Evolutionary conservation across 441 rosid genomes (phyloP).

Genomic region (Cnidoscolus chayamansa): DNA sequence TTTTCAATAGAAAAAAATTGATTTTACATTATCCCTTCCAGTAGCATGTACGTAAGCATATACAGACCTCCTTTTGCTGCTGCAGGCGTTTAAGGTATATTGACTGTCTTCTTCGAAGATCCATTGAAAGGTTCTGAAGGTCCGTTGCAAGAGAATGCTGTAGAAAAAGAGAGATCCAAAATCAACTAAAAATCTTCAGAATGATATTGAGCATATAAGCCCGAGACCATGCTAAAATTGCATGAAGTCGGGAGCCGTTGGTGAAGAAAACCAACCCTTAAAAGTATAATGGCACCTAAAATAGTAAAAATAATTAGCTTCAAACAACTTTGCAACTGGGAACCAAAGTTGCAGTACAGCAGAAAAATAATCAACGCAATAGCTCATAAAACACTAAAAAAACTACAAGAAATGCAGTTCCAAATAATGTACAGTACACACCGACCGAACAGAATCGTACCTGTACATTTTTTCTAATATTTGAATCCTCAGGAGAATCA

Average conservation of each 20-base stretch:
- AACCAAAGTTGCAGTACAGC: background rate
- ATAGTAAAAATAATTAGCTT: background rate
- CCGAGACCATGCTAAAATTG: background rate
- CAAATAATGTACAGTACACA: background rate
- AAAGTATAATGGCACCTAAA: background rate
- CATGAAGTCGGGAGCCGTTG: background rate
- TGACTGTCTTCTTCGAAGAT: constrained; percentile 78
- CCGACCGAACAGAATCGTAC: constrained; percentile 27
- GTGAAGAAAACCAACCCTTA: background rate
- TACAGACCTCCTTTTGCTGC: constrained; percentile 64
- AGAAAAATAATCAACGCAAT: too few relatives aligned
- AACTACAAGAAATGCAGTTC: background rate
- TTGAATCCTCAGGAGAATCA: constrained; percentile 73
- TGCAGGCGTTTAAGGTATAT: constrained; percentile 69
- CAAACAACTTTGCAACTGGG: background rate
- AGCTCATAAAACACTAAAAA: background rate
- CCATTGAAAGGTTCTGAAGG: constrained; percentile 75
- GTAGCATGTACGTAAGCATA: background rate
- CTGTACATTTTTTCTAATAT: constrained; percentile 82
- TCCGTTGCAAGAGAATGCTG: constrained; percentile 85
- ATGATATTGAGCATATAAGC: background rate
- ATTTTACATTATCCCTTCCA: background rate
- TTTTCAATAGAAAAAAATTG: background rate
- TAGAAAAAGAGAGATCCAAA: constrained; percentile 24
- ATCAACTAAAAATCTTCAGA: constrained; percentile 9